These are phyloP conservation scores for Schizophyllum amplum DNA, from an alignment of 1,284 basidiomycete species.

Conservation along the genomic window DNA sequence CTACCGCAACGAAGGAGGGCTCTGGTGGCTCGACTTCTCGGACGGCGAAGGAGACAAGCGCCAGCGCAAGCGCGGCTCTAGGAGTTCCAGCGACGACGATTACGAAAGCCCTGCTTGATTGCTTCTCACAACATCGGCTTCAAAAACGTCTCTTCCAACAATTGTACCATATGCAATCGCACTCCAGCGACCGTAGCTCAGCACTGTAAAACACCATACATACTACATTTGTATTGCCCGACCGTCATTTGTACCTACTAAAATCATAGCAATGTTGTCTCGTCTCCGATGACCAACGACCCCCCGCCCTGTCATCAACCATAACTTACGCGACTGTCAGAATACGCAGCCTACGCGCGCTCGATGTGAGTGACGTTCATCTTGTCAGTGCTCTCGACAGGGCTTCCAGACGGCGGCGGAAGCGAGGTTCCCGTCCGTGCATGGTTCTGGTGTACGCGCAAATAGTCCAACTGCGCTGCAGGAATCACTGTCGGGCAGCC, in stretches of 20 bases:
- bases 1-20: constrained; percentile 65
- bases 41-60: constrained; percentile 57
- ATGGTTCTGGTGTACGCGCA: background rate
- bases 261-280: too few relatives aligned
- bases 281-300: too few relatives aligned
- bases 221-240: too few relatives aligned
- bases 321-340: too few relatives aligned
- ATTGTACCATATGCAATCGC: too few relatives aligned
- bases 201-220: too few relatives aligned
- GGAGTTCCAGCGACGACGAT: background rate
- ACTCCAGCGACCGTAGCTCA: too few relatives aligned
- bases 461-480: constrained; percentile 3
- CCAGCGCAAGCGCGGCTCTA: constrained; percentile 38
- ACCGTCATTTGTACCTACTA: too few relatives aligned
- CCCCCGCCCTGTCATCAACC: too few relatives aligned
- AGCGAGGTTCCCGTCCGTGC: background rate
- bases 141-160: too few relatives aligned
- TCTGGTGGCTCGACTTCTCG: constrained; percentile 60
- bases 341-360: too few relatives aligned
- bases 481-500: constrained; percentile 15
- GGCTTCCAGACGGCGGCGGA: constrained; percentile 5
- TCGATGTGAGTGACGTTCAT: constrained; percentile 14
- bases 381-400: constrained; percentile 7
- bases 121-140: background rate
- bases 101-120: background rate